Percentiles rank a stretch among this genome's conserved stretches.
These are phyloP conservation scores for Lophium mytilinum DNA, from an alignment of 495 filamentous ascomycete species.

Conservation along the genomic window DNA sequence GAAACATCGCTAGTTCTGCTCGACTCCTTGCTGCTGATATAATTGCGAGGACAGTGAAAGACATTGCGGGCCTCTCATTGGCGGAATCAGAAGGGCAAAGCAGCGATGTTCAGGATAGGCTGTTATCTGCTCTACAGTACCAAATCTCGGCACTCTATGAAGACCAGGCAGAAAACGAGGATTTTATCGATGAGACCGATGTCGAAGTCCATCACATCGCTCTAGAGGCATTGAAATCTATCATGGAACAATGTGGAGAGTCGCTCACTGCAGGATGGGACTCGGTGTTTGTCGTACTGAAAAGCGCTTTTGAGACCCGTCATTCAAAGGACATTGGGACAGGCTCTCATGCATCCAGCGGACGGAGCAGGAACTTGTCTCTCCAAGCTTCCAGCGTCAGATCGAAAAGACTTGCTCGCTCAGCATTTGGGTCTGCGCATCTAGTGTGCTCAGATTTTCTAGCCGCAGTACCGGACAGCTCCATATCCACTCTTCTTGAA, in stretches of 20 bases:
- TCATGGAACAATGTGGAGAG: slow-evolving; percentile 87
- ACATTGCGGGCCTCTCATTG: slow-evolving; percentile 43
- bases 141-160: slow-evolving; percentile 45
- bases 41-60: slow-evolving; percentile 61
- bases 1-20: slow-evolving; percentile 47
- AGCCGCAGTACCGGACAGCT: slow-evolving; percentile 64
- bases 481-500: slow-evolving; percentile 76
- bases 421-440: slow-evolving; percentile 80
- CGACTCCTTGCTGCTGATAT: slow-evolving; percentile 65
- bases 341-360: no score
- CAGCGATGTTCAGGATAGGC: slow-evolving; percentile 56
- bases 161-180: slow-evolving; percentile 40
- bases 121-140: slow-evolving; percentile 59
- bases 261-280: slow-evolving; percentile 74
- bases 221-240: slow-evolving; percentile 69
- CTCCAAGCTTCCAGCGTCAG: slow-evolving; percentile 17
- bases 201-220: slow-evolving; percentile 75
- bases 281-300: slow-evolving; percentile 74
- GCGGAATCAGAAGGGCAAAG: slow-evolving; percentile 15
- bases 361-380: background rate
- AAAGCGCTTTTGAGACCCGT: slow-evolving; percentile 59
- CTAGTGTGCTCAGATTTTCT: slow-evolving; percentile 94
- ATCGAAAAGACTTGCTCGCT: slow-evolving; percentile 67
- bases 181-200: slow-evolving; percentile 52
- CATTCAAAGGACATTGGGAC: background rate